Conservation (phyloP, 2,329 filamentous ascomycete species). For the Pyricularia sp. region DNA sequence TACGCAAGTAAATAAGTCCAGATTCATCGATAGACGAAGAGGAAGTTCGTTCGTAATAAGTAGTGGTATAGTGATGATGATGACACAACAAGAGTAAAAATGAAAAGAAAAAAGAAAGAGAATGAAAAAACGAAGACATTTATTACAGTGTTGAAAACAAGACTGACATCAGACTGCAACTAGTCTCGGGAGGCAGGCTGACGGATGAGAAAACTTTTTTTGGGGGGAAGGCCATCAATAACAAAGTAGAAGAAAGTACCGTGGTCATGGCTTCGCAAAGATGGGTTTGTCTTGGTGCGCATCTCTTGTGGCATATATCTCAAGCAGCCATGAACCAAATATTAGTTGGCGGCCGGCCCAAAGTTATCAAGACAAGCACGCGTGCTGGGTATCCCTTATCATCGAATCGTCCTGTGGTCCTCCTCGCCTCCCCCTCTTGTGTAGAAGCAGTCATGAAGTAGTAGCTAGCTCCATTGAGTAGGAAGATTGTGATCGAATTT, state of each 20-base stretch:
- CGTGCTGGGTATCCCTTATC: neutral
- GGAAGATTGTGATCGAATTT: neutral
- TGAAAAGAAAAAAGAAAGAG: neutral
- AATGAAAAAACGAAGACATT: neutral
- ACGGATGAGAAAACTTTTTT: constrained; percentile 10
- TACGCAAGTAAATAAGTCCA: neutral
- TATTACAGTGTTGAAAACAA: constrained; percentile 3
- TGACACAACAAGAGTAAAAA: neutral
- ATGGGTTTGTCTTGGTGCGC: neutral
- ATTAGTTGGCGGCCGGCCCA: neutral
- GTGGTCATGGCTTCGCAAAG: constrained; percentile 10
- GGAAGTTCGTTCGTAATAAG: neutral
- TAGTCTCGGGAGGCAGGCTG: neutral
- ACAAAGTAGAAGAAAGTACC: constrained; percentile 9
- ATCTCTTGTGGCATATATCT: neutral
- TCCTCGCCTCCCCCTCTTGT: neutral
- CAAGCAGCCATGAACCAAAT: neutral
- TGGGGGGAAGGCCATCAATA: constrained; percentile 12
- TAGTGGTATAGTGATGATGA: neutral
- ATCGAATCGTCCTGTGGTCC: constrained; percentile 1
- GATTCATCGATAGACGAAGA: neutral
- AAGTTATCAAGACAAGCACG: neutral
- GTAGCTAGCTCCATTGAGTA: neutral
- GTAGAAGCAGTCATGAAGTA: neutral
- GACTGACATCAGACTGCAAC: constrained; percentile 1